Conservation (phyloP, 1,139 yeast genomes). For the Groenewaldozyma auringiensis region DNA sequence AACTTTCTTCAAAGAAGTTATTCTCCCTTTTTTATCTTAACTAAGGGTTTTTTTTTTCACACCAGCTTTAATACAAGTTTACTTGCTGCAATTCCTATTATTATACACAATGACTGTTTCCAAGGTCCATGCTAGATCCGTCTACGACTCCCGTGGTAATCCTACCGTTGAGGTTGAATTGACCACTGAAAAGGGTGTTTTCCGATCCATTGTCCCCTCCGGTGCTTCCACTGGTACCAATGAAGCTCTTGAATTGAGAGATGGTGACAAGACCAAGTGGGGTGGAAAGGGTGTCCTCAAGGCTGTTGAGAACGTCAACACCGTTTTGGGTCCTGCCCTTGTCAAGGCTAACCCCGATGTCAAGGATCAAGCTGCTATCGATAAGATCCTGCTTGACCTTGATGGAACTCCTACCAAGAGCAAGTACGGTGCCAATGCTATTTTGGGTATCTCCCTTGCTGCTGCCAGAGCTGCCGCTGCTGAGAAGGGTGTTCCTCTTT, state of each 20-base stretch:
- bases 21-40: not conserved
- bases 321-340: conserved; percentile 82
- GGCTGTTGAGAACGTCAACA: conserved; percentile 88
- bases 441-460: conserved; percentile 90
- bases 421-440: conserved; percentile 93
- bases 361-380: conserved; percentile 70
- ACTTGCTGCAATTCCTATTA: not conserved
- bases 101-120: conserved; percentile 41
- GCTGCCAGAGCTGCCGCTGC: conserved; percentile 95
- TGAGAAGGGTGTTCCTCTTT: conserved; percentile 77
- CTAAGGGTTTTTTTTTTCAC: not conserved
- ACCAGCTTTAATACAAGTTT: not conserved
- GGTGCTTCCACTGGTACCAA: conserved; percentile 96
- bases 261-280: conserved; percentile 91
- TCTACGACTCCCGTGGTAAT: conserved; percentile 94
- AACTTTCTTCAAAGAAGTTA: too few species aligned
- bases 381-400: conserved; percentile 64
- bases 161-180: conserved; percentile 96
- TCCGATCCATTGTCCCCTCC: conserved; percentile 93
- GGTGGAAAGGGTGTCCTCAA: conserved; percentile 90
- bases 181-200: conserved; percentile 75
- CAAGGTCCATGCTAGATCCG: conserved; percentile 81
- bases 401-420: conserved; percentile 94
- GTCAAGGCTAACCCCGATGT: conserved; percentile 66
- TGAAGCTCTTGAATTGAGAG: conserved; percentile 95